Conservation (phyloP, 345 rosid species). For the Populus alba region DNA sequence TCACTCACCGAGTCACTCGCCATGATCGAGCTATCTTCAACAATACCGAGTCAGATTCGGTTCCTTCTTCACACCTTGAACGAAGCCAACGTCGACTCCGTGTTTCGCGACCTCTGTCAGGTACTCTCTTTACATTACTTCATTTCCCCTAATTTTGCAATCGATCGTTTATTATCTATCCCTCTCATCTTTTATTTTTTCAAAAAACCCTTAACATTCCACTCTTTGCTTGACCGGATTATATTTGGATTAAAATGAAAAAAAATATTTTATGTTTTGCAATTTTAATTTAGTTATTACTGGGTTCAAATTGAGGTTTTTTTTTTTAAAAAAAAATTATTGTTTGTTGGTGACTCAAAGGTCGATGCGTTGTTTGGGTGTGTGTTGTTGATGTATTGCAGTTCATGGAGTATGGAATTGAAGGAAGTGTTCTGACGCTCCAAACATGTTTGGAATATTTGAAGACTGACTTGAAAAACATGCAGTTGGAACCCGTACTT, state of each 20-base stretch:
- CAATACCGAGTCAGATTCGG: conserved; percentile 59
- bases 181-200: neutral
- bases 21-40: conserved; percentile 54
- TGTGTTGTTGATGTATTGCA: conserved; percentile 18
- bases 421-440: conserved; percentile 55
- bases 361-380: neutral
- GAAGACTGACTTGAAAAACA: conserved; percentile 38
- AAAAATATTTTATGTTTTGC: neutral
- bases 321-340: neutral
- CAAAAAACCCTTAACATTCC: neutral
- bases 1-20: conserved; percentile 9
- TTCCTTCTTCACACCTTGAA: conserved; percentile 55
- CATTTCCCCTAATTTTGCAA: neutral
- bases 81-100: conserved; percentile 61
- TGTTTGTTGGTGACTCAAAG: neutral
- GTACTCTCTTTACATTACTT: conserved; percentile 30
- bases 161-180: neutral
- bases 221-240: neutral
- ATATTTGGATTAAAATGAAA: neutral
- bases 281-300: neutral
- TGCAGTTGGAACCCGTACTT: conserved; percentile 46
- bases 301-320: neutral
- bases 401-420: conserved; percentile 65
- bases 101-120: conserved; percentile 58
- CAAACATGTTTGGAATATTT: conserved; percentile 61